Evolutionary conservation across 1,284 basidiomycete species (phyloP), one percentile per base, ranked within the genome.

Genomic region (Trichosporon faecale): DNA sequence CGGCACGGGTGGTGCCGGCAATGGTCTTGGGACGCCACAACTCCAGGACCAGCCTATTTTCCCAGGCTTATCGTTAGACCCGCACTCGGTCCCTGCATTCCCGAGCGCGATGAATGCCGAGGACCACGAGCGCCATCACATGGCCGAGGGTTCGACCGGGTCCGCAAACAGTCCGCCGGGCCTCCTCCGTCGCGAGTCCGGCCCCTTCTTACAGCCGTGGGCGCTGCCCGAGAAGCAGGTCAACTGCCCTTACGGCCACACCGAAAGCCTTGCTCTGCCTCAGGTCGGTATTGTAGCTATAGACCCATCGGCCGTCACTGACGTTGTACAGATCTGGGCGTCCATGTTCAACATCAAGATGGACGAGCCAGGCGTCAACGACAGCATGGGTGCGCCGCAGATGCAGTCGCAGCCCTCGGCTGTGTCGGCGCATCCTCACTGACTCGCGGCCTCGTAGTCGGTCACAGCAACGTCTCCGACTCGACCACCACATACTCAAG

Each of bases 321-420:
- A 68, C 55, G 21, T 68, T 6, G 61, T 66, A 9, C 68, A 79
- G 76, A 78, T 81, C 70, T 82, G 80, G 80, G 80, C 80, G 7
- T 73, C 68, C 65, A 80, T 82, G 79, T 82, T 82, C 74, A 78
- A 79, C 46, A 81, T 82, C 70, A 80, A 78, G 68, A 68, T 80
- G 67, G 78, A 79, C 25, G 57, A 61, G 57, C 57, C 64, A 4
- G 64, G 64, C 5, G 64, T 65, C 8, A 29, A 5, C 16, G 64
- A 29, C 16, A 16, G 25, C 25, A 49, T 65, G 27, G 64, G 27
- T 27, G 44, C 25, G 27, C 37, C 40, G 35, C 27, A 65, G 25
- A 65, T 61, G 57, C 57, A 33, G 16, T 5, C 27, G 8, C 57
- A 61, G 29, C 57, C 57, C 7, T 61, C 57, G 29, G 57, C 57